Evolutionary conservation across 345 rosid genomes (phyloP).

Genomic region (Eucalyptus microcorys): DNA sequence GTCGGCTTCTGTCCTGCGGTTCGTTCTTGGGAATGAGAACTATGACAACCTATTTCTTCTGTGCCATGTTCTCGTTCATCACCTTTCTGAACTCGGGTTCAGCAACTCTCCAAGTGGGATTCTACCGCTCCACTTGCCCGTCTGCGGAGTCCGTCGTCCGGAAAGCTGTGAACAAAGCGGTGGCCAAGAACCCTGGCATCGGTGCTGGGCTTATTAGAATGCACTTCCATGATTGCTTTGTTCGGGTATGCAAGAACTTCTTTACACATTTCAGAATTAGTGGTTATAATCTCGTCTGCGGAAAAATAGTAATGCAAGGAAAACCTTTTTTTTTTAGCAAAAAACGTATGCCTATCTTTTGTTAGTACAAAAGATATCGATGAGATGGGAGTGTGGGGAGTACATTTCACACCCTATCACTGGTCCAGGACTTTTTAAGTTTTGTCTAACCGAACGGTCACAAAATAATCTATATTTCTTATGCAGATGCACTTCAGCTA

Average conservation of each 20-base stretch:
- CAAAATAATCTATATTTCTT: no score
- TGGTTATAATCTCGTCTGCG: background rate
- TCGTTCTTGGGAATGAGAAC: no score
- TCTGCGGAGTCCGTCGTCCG: background rate
- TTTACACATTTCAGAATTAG: background rate
- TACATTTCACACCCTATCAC: background rate
- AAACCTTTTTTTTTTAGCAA: background rate
- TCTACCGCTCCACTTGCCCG: constrained; percentile 3
- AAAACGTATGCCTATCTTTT: background rate
- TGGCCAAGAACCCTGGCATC: background rate
- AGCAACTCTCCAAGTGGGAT: background rate
- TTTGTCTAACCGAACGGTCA: background rate
- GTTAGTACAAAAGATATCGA: background rate
- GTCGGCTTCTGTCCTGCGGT: no score
- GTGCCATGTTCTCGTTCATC: no score
- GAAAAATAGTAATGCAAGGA: background rate
- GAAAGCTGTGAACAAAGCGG: background rate
- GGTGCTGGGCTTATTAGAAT: constrained; percentile 6
- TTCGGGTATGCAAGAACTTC: background rate
- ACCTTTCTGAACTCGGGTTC: background rate
- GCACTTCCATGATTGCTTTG: constrained; percentile 16
- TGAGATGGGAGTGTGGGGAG: background rate
- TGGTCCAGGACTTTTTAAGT: background rate
- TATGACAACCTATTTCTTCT: no score
- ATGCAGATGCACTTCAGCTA: background rate